Evolutionary conservation across 2,329 filamentous ascomycete genomes (phyloP).

Genomic region (Penicillium corylophilum): DNA sequence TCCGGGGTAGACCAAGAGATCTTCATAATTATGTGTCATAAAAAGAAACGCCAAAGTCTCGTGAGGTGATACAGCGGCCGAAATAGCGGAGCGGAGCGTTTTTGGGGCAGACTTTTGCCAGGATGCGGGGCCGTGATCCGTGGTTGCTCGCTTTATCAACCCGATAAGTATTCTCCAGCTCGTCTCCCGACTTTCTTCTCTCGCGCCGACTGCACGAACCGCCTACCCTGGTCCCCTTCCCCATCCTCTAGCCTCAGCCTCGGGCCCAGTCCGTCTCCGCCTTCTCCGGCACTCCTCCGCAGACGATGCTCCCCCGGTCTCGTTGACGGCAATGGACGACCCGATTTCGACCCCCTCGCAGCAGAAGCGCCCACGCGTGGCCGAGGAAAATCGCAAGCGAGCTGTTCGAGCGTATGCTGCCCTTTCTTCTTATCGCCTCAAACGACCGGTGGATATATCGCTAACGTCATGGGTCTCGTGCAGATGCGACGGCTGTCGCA

Average conservation of each 20-base stretch:
- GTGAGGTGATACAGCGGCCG: neutral
- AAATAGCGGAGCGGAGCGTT: neutral
- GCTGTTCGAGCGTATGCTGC: conserved; percentile 41
- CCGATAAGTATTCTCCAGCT: conserved; percentile 6
- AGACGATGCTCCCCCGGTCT: conserved; percentile 28
- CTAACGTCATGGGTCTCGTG: conserved; percentile 13
- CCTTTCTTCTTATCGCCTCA: neutral
- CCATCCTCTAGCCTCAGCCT: neutral
- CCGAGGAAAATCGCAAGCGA: conserved; percentile 43
- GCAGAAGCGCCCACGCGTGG: conserved; percentile 41
- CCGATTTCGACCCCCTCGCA: conserved; percentile 26
- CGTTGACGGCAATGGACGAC: conserved; percentile 34
- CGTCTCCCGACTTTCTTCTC: conserved; percentile 1
- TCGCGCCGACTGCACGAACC: neutral
- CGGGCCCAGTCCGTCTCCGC: neutral
- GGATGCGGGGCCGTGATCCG: conserved; percentile 15
- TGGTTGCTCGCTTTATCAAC: conserved; percentile 10
- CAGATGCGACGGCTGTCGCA: conserved; percentile 56
- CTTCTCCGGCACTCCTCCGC: conserved; percentile 13
- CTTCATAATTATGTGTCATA: neutral
- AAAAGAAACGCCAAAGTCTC: neutral
- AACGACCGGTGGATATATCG: neutral
- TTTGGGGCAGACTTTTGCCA: conserved; percentile 6
- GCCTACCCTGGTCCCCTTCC: neutral
- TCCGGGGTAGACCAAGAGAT: too few relatives aligned